Percentiles rank a stretch among this genome's conserved stretches.
Evolutionary conservation across 192 early-diverging fungal genomes (phyloP).

Genomic region (Coemansia sp.): DNA sequence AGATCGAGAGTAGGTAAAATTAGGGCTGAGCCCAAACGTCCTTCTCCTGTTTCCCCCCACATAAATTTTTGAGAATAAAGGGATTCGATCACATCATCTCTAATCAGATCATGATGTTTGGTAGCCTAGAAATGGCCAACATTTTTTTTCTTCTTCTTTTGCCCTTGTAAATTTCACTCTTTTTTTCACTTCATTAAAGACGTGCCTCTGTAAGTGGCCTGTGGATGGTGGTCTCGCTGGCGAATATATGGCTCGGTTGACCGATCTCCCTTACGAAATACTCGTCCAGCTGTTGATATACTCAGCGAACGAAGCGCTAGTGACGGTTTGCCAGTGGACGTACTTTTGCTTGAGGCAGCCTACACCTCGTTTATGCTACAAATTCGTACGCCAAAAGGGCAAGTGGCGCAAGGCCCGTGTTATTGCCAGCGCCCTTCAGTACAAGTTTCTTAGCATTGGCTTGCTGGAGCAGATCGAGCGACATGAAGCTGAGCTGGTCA

Average conservation of each 20-base stretch:
- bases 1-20: neutral
- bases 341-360: slow-evolving; percentile 31
- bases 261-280: slow-evolving; percentile 49
- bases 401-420: slow-evolving; percentile 29
- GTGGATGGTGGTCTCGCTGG: slow-evolving; percentile 6
- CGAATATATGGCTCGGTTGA: slow-evolving; percentile 34
- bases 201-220: slow-evolving; percentile 4
- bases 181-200: neutral
- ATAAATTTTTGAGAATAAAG: neutral
- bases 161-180: neutral
- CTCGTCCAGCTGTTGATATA: slow-evolving; percentile 25
- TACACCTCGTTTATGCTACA: slow-evolving; percentile 40
- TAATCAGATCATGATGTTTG: neutral
- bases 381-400: slow-evolving; percentile 37
- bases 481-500: slow-evolving; percentile 26
- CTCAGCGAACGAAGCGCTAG: slow-evolving; percentile 32
- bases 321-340: slow-evolving; percentile 30
- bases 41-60: neutral
- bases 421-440: slow-evolving; percentile 26
- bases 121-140: neutral
- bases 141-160: neutral
- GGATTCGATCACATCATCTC: neutral
- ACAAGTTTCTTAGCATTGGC: slow-evolving; percentile 34
- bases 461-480: slow-evolving; percentile 40
- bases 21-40: neutral